Percentiles rank a stretch among this genome's conserved stretches.
phyloP scores from a whole-genome alignment of 2,329 filamentous ascomycete species.

The Torrubiellomyces zombiae region DNA sequence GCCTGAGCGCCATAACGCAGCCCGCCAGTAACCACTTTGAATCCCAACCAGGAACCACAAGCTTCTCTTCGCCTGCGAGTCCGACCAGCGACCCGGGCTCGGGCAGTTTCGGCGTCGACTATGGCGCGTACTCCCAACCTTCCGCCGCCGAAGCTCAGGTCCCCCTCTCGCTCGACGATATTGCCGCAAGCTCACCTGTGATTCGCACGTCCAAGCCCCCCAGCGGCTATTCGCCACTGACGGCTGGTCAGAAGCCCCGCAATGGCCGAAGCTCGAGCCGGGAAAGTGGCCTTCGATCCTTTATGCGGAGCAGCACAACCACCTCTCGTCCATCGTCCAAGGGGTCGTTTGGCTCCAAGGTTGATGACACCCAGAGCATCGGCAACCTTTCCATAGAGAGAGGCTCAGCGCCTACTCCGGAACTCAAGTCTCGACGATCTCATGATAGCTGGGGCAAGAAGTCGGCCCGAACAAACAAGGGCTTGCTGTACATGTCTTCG shows the following conservation, averaged over 20 bases:
- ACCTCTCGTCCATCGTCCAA: slow-evolving; percentile 41
- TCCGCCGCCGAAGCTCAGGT: slow-evolving; percentile 32
- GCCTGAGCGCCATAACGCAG: slow-evolving; percentile 48
- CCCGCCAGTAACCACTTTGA: slow-evolving; percentile 58
- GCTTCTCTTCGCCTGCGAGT: slow-evolving; percentile 21
- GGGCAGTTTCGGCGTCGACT: slow-evolving; percentile 55
- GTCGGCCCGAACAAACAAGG: slow-evolving; percentile 32
- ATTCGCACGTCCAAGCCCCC: slow-evolving; percentile 70
- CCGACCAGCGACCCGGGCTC: slow-evolving; percentile 18
- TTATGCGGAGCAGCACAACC: slow-evolving; percentile 30
- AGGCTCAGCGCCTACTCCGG: slow-evolving; percentile 26
- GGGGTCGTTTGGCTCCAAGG: slow-evolving; percentile 35
- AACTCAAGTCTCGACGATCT: slow-evolving; percentile 36
- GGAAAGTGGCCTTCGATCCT: slow-evolving; percentile 39
- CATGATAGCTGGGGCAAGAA: slow-evolving; percentile 48
- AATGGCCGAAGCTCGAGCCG: slow-evolving; percentile 28
- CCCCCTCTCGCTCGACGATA: slow-evolving; percentile 34
- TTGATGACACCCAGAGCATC: slow-evolving; percentile 44
- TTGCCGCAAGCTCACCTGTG: slow-evolving; percentile 50
- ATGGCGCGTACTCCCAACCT: slow-evolving; percentile 44
- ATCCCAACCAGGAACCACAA: slow-evolving; percentile 26
- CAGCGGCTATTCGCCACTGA: slow-evolving; percentile 56
- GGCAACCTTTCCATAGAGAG: slow-evolving; percentile 49
- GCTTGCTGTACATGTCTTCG: slow-evolving; percentile 59
- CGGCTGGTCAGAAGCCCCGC: slow-evolving; percentile 42